These are phyloP conservation scores for Amaranthus tricolor DNA, from an alignment of 179 eudicot species.

Conservation along the genomic window DNA sequence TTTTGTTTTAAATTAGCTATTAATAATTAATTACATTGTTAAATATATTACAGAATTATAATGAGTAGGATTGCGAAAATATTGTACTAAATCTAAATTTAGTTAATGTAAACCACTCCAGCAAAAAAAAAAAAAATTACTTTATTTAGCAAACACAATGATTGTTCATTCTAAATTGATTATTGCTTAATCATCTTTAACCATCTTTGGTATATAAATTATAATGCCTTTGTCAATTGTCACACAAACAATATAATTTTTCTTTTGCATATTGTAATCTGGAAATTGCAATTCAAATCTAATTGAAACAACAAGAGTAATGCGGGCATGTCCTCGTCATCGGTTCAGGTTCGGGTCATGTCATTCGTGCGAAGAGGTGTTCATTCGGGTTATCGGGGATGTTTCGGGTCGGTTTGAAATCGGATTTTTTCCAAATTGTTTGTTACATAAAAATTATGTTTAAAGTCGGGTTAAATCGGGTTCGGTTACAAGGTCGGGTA, in stretches of 20 bases:
- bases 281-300: no score
- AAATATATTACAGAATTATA: not conserved
- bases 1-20: not conserved
- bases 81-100: not conserved
- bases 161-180: not conserved
- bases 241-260: not conserved
- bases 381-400: no score
- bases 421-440: no score
- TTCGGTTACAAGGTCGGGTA: no score
- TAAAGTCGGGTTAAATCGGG: no score
- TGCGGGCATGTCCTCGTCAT: no score
- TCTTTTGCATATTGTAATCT: not conserved
- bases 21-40: no score
- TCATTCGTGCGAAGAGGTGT: no score
- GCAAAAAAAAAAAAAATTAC: not conserved
- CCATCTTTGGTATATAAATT: not conserved
- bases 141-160: not conserved
- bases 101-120: constrained; percentile 1
- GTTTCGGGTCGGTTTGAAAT: no score
- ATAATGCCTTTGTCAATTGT: not conserved
- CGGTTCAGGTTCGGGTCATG: no score
- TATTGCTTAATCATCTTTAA: not conserved
- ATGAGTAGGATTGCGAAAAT: not conserved
- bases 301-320: not conserved
- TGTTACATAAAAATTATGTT: no score